These are phyloP conservation scores for Xylaria curta DNA, from an alignment of 495 filamentous ascomycete genomes.

Conservation along the genomic window DNA sequence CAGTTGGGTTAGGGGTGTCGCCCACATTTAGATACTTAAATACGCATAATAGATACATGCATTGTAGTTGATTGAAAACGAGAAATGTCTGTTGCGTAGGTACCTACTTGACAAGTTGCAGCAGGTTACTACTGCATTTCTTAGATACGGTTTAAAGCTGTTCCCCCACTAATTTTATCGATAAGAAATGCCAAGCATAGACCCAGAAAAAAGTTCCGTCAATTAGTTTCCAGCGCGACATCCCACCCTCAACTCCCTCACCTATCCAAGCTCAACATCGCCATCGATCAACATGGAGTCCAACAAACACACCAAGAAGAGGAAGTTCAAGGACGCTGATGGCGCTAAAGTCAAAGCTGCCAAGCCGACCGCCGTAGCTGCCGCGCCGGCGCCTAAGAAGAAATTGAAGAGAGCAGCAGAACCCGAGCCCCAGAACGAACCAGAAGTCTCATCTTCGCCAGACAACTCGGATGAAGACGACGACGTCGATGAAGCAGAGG, in stretches of 20 bases:
- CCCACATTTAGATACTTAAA: conserved; percentile 6
- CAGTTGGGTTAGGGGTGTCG: background rate
- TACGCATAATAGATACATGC: conserved; percentile 7
- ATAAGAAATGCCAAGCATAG: conserved; percentile 13
- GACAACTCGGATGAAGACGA: conserved; percentile 21
- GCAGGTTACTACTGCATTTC: too few relatives aligned
- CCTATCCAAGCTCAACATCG: conserved; percentile 13
- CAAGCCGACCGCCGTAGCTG: conserved; percentile 26
- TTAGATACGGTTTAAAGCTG: too few relatives aligned
- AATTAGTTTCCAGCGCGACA: conserved; percentile 6
- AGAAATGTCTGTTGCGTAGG: background rate
- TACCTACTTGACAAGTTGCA: too few relatives aligned
- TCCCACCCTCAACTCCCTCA: conserved; percentile 14
- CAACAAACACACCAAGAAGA: conserved; percentile 52
- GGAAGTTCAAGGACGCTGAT: conserved; percentile 52
- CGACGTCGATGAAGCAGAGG: conserved; percentile 40
- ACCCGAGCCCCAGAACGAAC: conserved; percentile 35
- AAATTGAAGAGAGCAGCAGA: conserved; percentile 38
- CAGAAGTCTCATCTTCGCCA: conserved; percentile 15
- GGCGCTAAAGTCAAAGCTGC: conserved; percentile 35
- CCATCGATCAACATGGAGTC: conserved; percentile 45
- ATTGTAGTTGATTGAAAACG: background rate
- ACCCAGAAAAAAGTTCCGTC: conserved; percentile 30
- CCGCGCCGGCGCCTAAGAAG: conserved; percentile 33
- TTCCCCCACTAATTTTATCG: conserved; percentile 17